Base-by-base conservation (phyloP, 2,329 filamentous ascomycete species). In the Cyphellophora europaea region DNA sequence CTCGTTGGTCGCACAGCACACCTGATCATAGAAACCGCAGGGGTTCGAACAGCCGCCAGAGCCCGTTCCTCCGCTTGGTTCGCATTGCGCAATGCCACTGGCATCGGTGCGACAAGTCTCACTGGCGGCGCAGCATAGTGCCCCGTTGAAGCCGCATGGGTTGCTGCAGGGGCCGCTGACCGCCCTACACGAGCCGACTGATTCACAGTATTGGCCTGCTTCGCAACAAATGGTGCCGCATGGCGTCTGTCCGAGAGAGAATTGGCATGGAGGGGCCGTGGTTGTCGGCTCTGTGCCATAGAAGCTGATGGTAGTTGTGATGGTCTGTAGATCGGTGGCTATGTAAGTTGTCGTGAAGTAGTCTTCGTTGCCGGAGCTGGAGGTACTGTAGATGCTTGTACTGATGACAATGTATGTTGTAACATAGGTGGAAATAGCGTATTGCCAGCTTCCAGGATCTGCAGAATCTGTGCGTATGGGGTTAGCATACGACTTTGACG, bases 21-120 rank as follows among this genome's bases (percentile, higher is more conserved):
- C 50, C 49, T 69, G 65, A 30, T 53, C 53, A 37, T 63, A 61
- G 46, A 61, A 71, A n/a, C 71, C 71, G 44, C 71, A 75, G 6
- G 61, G 56, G 35, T 64, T 71, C 5, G 53, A 53, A 48, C 70
- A 73, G 8, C 8, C 8, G 8, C n/a, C 8, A 8, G 8, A n/a
- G 21, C 8, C 8, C 8, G 21, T n/a, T 8, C 8, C n/a, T n/a
- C n/a, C n/a, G n/a, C n/a, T n/a, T n/a, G n/a, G n/a, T 18, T 52
- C 49, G 48, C 71, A 74, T 43, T 62, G 58, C 23, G 70, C 70
- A 52, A 71, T 56, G 39, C 61, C 55, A 40, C 54, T 55, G 40
- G 55, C 45, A 49, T 72, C 65, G 37, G 70, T 73, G 47, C 56
- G 61, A 56, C 71, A 75, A 33, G 53, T 54, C 44, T 67, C 53